Conservation (phyloP, 208 protist species). For the Lotmaria passim region DNA sequence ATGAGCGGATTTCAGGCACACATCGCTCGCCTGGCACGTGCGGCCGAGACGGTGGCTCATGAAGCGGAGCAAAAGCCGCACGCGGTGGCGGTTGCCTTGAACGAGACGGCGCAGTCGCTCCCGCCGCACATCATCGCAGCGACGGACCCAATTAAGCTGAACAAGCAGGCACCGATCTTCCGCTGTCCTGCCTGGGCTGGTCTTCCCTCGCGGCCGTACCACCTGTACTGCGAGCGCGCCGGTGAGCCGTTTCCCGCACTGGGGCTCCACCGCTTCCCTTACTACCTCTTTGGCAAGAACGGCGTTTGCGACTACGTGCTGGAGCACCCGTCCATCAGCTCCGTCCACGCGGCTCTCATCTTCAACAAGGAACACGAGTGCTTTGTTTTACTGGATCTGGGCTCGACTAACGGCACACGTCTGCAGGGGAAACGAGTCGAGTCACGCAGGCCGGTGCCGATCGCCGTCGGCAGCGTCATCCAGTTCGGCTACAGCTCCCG, state of each 20-base stretch:
- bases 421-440: slow-evolving; percentile 73
- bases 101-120: slow-evolving; percentile 56
- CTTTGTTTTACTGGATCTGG: slow-evolving; percentile 88
- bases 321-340: slow-evolving; percentile 85
- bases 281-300: slow-evolving; percentile 89
- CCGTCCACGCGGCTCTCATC: slow-evolving; percentile 84
- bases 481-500: slow-evolving; percentile 83
- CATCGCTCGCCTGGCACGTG: slow-evolving; percentile 27
- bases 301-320: slow-evolving; percentile 85
- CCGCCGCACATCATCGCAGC: slow-evolving; percentile 72
- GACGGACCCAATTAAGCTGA: slow-evolving; percentile 79
- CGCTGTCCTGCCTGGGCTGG: slow-evolving; percentile 80
- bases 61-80: background rate
- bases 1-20: slow-evolving; percentile 32
- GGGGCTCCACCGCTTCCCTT: slow-evolving; percentile 76
- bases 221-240: slow-evolving; percentile 75
- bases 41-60: slow-evolving; percentile 23
- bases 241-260: slow-evolving; percentile 56
- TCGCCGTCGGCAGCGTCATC: slow-evolving; percentile 59
- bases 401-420: slow-evolving; percentile 82
- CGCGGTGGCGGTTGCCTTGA: slow-evolving; percentile 31
- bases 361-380: slow-evolving; percentile 79
- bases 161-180: slow-evolving; percentile 79
- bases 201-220: slow-evolving; percentile 61
- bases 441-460: slow-evolving; percentile 57